A percentile compares a stretch with the other conserved stretches of the same genome.
phyloP scores from a whole-genome alignment of 495 filamentous ascomycete species.

The Trichoderma gamsii region DNA sequence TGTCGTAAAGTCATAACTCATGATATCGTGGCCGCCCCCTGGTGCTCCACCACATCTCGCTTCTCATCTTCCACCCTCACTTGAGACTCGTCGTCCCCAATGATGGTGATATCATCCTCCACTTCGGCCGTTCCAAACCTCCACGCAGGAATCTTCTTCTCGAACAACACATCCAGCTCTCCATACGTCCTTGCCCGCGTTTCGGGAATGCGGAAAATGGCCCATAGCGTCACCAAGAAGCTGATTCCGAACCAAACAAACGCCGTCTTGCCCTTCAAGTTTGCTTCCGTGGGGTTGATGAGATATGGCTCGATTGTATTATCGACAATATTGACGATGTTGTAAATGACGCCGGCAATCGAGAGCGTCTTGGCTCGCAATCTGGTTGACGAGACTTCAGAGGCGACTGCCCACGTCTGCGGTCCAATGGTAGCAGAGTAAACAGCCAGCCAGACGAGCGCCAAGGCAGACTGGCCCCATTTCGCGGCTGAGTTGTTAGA shows the following conservation, averaged over 20 bases:
- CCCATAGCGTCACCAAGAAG: conserved; percentile 25
- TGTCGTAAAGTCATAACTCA: conserved; percentile 5
- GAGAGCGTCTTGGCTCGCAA: conserved; percentile 59
- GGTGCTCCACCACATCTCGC: neutral
- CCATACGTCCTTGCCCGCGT: conserved; percentile 33
- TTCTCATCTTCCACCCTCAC: neutral
- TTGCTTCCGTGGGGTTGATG: conserved; percentile 44
- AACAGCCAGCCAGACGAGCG: conserved; percentile 20
- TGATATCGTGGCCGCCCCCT: neutral
- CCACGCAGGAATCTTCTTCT: conserved; percentile 12
- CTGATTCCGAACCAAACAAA: conserved; percentile 43
- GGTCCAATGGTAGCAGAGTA: conserved; percentile 26
- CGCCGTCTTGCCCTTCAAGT: conserved; percentile 40
- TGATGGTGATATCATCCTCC: conserved; percentile 14
- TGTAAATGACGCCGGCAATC: conserved; percentile 40
- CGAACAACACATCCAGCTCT: conserved; percentile 34
- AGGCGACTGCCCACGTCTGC: conserved; percentile 55
- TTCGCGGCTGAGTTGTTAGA: conserved; percentile 18
- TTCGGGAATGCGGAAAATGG: conserved; percentile 19
- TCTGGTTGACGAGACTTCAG: conserved; percentile 51
- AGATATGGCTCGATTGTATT: conserved; percentile 34
- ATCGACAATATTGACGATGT: conserved; percentile 36
- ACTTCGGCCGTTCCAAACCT: conserved; percentile 24
- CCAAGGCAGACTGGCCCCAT: conserved; percentile 32
- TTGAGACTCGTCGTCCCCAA: neutral